These are phyloP conservation scores for Yamadazyma jaroonii DNA, from an alignment of 1,139 yeast genomes.

Conservation along the genomic window DNA sequence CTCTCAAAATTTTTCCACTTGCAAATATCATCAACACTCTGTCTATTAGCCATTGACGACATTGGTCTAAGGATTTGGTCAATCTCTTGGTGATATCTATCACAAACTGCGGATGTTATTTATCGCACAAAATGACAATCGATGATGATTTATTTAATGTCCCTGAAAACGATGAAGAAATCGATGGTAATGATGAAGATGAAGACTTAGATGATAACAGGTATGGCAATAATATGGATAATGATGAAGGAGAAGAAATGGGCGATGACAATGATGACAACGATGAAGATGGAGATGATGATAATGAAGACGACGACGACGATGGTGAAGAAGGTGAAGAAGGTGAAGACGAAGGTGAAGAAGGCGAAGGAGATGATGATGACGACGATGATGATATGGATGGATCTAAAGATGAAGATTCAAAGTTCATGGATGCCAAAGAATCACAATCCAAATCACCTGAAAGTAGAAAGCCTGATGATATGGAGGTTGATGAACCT, in stretches of 20 bases:
- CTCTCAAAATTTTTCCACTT: no score
- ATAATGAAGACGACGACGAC: conserved; percentile 19
- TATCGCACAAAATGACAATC: no score
- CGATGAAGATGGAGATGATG: conserved; percentile 18
- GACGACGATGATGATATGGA: conserved; percentile 15
- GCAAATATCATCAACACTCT: no score
- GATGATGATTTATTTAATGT: conserved; percentile 20
- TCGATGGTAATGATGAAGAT: conserved; percentile 12
- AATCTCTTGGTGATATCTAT: background rate
- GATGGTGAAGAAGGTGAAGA: conserved; percentile 24
- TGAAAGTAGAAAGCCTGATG: conserved; percentile 5
- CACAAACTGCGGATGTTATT: no score
- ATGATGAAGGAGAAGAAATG: conserved; percentile 17
- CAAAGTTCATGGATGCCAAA: conserved; percentile 21
- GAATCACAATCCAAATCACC: conserved; percentile 14
- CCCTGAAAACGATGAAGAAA: conserved; percentile 27
- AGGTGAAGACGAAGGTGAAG: conserved; percentile 19
- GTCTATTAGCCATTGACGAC: no score
- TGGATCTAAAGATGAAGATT: conserved; percentile 18
- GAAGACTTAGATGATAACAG: conserved; percentile 14
- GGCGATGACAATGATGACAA: conserved; percentile 18
- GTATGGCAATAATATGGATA: conserved; percentile 5
- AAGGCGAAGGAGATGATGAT: conserved; percentile 13
- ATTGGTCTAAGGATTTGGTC: no score
- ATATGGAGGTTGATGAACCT: conserved; percentile 10